Percentiles rank a stretch among this genome's conserved stretches.
phyloP scores from a whole-genome alignment of 1,284 basidiomycete genomes.

The Ceratobasidium sp. region DNA sequence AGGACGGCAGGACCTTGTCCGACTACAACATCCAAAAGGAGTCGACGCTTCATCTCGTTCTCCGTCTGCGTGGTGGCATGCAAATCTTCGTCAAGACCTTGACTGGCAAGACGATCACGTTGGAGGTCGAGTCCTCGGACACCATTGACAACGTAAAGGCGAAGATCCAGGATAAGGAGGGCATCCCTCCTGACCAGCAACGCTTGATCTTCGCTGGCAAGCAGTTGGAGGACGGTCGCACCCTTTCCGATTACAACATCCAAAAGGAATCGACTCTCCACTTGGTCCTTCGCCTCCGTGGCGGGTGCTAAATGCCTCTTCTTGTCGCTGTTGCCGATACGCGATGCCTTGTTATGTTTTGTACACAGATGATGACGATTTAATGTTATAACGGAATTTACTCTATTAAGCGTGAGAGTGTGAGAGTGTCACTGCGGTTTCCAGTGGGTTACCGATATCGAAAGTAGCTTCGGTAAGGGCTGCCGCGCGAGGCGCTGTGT shows the following conservation, averaged over 20 bases:
- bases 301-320: slow-evolving; percentile 64
- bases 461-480: too few species aligned
- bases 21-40: slow-evolving; percentile 67
- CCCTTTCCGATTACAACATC: slow-evolving; percentile 91
- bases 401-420: background rate
- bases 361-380: background rate
- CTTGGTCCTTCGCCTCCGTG: slow-evolving; percentile 90
- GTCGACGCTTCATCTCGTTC: slow-evolving; percentile 61
- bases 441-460: too few species aligned
- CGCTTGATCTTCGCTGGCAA: too few species aligned
- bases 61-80: slow-evolving; percentile 56
- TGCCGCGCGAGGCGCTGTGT: too few species aligned
- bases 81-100: slow-evolving; percentile 72
- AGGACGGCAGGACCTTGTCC: slow-evolving; percentile 53
- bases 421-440: too few species aligned
- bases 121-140: too few species aligned
- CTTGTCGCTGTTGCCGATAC: background rate
- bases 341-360: background rate
- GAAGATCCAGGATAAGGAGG: too few species aligned
- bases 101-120: too few species aligned
- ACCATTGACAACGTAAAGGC: too few species aligned
- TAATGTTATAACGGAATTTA: background rate
- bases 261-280: slow-evolving; percentile 97
- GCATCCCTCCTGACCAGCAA: too few species aligned
- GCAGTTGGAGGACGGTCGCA: slow-evolving; percentile 94